Conservation (phyloP, 192 early-diverging fungal species). For the Geranomyces variabilis region DNA sequence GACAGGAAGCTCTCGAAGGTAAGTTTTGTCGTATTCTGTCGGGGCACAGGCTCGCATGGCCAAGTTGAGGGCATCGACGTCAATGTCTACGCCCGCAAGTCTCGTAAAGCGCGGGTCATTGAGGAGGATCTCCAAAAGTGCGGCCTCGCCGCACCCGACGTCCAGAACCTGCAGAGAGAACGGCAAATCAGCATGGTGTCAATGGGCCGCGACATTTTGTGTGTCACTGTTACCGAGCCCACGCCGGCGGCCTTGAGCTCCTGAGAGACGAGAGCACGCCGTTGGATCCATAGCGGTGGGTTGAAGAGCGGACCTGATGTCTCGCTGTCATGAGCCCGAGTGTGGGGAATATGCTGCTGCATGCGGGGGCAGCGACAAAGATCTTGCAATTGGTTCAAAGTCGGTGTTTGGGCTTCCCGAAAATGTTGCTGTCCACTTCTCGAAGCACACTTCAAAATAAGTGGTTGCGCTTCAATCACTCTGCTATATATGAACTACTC, state of each 20-base stretch:
- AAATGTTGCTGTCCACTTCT: too few species aligned
- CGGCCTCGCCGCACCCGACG: slow-evolving; percentile 85
- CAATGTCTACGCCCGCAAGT: slow-evolving; percentile 77
- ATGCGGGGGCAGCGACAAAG: too few species aligned
- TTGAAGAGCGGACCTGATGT: slow-evolving; percentile 10
- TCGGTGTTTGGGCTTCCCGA: too few species aligned
- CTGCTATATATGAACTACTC: too few species aligned
- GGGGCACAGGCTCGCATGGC: slow-evolving; percentile 63
- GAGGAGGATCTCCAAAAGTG: slow-evolving; percentile 69
- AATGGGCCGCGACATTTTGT: neutral
- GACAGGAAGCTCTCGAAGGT: slow-evolving; percentile 64
- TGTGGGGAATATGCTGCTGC: too few species aligned
- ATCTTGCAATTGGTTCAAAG: too few species aligned
- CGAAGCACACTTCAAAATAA: too few species aligned
- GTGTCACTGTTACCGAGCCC: slow-evolving; percentile 45
- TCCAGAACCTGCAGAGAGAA: slow-evolving; percentile 70
- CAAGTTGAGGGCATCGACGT: slow-evolving; percentile 38
- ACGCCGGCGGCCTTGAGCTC: slow-evolving; percentile 54
- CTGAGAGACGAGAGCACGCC: slow-evolving; percentile 64
- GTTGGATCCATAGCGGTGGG: slow-evolving; percentile 85
- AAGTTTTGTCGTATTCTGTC: slow-evolving; percentile 56
- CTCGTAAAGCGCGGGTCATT: slow-evolving; percentile 59
- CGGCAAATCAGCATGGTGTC: neutral
- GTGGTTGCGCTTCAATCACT: too few species aligned
- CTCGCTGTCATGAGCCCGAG: too few species aligned